phyloP scores from a whole-genome alignment of 176 grass and related monocot genomes.

The Alopecurus myosuroides region DNA sequence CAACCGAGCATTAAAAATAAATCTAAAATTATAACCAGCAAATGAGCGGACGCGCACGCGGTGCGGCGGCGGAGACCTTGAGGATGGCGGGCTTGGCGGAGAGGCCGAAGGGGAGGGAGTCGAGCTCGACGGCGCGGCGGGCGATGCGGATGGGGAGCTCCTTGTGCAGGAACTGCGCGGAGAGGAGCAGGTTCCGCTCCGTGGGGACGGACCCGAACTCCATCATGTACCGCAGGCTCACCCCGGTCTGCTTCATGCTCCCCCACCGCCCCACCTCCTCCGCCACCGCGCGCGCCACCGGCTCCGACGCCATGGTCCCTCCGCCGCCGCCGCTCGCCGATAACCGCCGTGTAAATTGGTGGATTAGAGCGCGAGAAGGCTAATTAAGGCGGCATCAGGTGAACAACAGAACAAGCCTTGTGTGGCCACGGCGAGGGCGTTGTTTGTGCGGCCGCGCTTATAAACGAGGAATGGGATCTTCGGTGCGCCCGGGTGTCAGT shows the following conservation, averaged over 20 bases:
- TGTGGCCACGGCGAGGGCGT: neutral
- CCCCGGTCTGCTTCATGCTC: constrained; percentile 88
- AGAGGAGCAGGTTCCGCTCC: constrained; percentile 64
- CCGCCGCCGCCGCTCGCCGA: neutral
- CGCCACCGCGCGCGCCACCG: constrained; percentile 51
- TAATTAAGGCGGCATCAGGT: neutral
- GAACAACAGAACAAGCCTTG: neutral
- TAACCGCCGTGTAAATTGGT: neutral
- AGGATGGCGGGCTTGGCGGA: constrained; percentile 70
- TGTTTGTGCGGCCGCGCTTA: neutral
- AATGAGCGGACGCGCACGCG: neutral
- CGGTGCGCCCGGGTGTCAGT: neutral
- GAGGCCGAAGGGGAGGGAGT: constrained; percentile 67
- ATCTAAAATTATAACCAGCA: neutral
- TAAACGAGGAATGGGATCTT: constrained; percentile 9
- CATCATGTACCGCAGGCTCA: constrained; percentile 94
- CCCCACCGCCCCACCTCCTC: constrained; percentile 86
- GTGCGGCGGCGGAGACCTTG: constrained; percentile 56
- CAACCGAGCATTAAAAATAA: neutral
- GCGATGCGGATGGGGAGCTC: constrained; percentile 87
- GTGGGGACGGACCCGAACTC: constrained; percentile 84
- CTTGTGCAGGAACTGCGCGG: constrained; percentile 87
- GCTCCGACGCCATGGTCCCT: constrained; percentile 54
- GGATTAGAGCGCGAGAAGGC: neutral
- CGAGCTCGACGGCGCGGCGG: constrained; percentile 69